Percentiles rank a stretch among this genome's conserved stretches.
phyloP scores from a whole-genome alignment of 2,329 filamentous ascomycete genomes.

The Dactylellina cionopaga region DNA sequence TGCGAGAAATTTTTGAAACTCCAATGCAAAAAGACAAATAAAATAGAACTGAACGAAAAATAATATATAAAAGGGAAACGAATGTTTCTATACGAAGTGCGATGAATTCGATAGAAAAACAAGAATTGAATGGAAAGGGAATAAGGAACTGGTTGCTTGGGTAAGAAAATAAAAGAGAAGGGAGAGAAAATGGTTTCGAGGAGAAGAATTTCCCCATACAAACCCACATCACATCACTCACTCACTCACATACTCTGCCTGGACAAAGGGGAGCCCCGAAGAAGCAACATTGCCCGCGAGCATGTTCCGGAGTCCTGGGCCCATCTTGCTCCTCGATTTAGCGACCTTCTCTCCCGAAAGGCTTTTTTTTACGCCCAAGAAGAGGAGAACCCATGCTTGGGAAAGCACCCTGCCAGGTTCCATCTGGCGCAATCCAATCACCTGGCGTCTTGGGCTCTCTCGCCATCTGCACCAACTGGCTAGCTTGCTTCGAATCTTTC shows the following conservation, averaged over 20 bases:
- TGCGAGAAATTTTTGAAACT: conserved; percentile 40
- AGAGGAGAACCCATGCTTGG: not conserved
- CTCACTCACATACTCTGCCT: too few species aligned
- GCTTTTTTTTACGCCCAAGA: not conserved
- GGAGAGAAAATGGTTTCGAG: conserved; percentile 27
- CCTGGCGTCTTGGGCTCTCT: conserved; percentile 22
- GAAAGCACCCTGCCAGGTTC: conserved; percentile 23
- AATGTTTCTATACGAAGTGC: conserved; percentile 50
- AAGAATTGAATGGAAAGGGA: conserved; percentile 41
- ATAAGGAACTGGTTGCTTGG: conserved; percentile 29
- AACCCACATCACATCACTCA: too few species aligned
- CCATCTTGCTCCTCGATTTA: conserved; percentile 30
- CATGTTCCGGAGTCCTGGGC: conserved; percentile 17
- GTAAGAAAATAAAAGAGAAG: conserved; percentile 35
- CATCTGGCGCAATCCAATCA: conserved; percentile 51
- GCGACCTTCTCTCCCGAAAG: conserved; percentile 29
- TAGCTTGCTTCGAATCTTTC: conserved; percentile 34
- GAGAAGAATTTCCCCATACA: conserved; percentile 17
- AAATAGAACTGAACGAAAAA: conserved; percentile 23
- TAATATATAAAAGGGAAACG: conserved; percentile 32
- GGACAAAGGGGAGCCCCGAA: conserved; percentile 46
- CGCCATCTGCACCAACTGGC: conserved; percentile 30
- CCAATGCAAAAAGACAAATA: conserved; percentile 30
- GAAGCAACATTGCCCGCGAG: conserved; percentile 22
- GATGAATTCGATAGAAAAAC: too few species aligned